These are phyloP conservation scores for Xylariales sp. DNA, from an alignment of 2,329 filamentous ascomycete species.

Conservation along the genomic window DNA sequence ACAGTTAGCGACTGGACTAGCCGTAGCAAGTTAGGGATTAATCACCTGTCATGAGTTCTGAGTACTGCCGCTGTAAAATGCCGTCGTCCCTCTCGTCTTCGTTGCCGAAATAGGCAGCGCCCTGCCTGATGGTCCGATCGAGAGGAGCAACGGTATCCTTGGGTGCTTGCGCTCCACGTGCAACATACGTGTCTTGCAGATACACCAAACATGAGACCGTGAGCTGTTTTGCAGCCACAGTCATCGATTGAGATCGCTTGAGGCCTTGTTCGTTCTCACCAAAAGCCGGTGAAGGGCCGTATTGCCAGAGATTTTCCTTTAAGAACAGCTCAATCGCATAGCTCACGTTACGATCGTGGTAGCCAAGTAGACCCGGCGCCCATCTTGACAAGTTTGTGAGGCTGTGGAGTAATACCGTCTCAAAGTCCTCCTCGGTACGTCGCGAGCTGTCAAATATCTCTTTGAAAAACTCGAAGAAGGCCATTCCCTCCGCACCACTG, in stretches of 20 bases:
- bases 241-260: slow-evolving; percentile 25
- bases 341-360: slow-evolving; percentile 39
- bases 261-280: slow-evolving; percentile 27
- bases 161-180: slow-evolving; percentile 35
- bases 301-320: slow-evolving; percentile 36
- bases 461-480: slow-evolving; percentile 42
- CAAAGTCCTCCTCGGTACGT: slow-evolving; percentile 22
- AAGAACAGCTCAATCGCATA: slow-evolving; percentile 39
- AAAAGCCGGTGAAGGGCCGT: slow-evolving; percentile 24
- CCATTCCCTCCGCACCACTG: slow-evolving; percentile 42
- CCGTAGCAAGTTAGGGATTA: too few relatives aligned
- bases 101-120: slow-evolving; percentile 34
- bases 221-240: slow-evolving; percentile 33
- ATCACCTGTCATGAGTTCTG: slow-evolving; percentile 31
- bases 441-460: slow-evolving; percentile 28
- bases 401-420: slow-evolving; percentile 24
- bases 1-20: slow-evolving; percentile 18
- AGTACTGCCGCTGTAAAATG: slow-evolving; percentile 28
- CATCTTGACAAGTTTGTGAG: slow-evolving; percentile 37
- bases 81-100: slow-evolving; percentile 27
- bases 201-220: slow-evolving; percentile 42
- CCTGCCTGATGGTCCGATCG: slow-evolving; percentile 37
- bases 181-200: slow-evolving; percentile 42
- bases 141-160: slow-evolving; percentile 38
- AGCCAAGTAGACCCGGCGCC: slow-evolving; percentile 46